Conservation (phyloP, 2,329 filamentous ascomycete genomes). For the Monosporascus sp. region DNA sequence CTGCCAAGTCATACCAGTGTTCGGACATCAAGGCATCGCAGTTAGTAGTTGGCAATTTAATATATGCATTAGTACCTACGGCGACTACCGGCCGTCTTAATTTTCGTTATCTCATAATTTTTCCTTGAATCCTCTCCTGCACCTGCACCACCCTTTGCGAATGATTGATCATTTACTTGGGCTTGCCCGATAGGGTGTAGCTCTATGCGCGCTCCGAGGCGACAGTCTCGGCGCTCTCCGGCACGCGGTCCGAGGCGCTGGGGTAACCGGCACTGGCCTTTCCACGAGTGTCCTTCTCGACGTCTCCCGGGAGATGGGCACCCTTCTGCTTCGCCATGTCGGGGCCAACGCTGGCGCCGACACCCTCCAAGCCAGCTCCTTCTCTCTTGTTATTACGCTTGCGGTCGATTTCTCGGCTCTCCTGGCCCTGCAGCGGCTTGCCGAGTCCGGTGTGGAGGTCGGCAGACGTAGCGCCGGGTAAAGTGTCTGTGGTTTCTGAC, state of each 20-base stretch:
- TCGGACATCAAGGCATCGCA: too few species aligned
- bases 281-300: conserved; percentile 15
- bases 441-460: conserved; percentile 39
- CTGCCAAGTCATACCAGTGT: too few species aligned
- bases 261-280: conserved; percentile 18
- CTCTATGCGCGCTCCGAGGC: conserved; percentile 14
- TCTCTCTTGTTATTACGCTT: conserved; percentile 30
- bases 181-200: conserved; percentile 4
- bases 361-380: conserved; percentile 32
- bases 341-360: conserved; percentile 27
- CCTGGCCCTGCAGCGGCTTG: conserved; percentile 38
- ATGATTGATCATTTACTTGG: conserved; percentile 3
- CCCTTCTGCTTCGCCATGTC: conserved; percentile 20
- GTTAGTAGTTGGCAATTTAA: too few species aligned
- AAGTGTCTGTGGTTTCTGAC: conserved; percentile 30
- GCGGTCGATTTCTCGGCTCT: conserved; percentile 34
- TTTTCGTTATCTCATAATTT: too few species aligned
- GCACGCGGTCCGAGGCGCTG: conserved; percentile 19
- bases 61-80: too few species aligned
- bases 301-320: conserved; percentile 27
- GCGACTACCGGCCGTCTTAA: too few species aligned
- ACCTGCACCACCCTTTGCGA: conserved; percentile 1
- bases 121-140: too few species aligned
- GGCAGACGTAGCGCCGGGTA: conserved; percentile 39
- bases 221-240: conserved; percentile 19